phyloP scores from a whole-genome alignment of 2,329 filamentous ascomycete genomes.

The Fusarium nodosum region DNA sequence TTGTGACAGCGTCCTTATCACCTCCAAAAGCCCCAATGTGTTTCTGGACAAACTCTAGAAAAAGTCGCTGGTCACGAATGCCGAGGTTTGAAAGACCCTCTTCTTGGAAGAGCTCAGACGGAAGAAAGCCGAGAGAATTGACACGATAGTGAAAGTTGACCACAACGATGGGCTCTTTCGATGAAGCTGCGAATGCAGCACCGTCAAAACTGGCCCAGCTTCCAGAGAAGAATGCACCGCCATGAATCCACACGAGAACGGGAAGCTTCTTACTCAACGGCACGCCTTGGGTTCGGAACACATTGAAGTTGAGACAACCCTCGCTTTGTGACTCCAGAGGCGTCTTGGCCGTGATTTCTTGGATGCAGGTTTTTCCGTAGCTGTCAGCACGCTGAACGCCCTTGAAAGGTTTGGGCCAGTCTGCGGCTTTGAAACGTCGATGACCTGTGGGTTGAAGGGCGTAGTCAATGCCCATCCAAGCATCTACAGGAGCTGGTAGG shows the following conservation, averaged over 20 bases:
- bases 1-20: conserved; percentile 64
- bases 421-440: conserved; percentile 57
- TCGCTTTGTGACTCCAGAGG: conserved; percentile 50
- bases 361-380: conserved; percentile 60
- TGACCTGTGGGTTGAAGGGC: conserved; percentile 58
- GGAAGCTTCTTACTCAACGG: conserved; percentile 55
- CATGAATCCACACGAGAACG: conserved; percentile 58
- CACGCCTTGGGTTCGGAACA: conserved; percentile 54
- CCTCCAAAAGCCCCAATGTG: conserved; percentile 68
- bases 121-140: conserved; percentile 59
- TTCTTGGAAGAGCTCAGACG: conserved; percentile 57
- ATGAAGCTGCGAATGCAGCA: conserved; percentile 52
- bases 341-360: conserved; percentile 49
- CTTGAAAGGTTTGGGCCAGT: conserved; percentile 58
- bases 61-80: conserved; percentile 65
- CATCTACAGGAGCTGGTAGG: conserved; percentile 54
- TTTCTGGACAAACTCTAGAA: conserved; percentile 66
- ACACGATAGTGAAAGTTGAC: conserved; percentile 61
- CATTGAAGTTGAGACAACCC: conserved; percentile 58
- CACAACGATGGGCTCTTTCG: conserved; percentile 58
- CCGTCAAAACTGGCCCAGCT: conserved; percentile 55
- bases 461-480: conserved; percentile 64
- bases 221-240: conserved; percentile 55
- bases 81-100: conserved; percentile 64
- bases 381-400: conserved; percentile 55